Evolutionary conservation across 495 filamentous ascomycete genomes (phyloP).

Genomic region (Diplogelasinospora grovesii): DNA sequence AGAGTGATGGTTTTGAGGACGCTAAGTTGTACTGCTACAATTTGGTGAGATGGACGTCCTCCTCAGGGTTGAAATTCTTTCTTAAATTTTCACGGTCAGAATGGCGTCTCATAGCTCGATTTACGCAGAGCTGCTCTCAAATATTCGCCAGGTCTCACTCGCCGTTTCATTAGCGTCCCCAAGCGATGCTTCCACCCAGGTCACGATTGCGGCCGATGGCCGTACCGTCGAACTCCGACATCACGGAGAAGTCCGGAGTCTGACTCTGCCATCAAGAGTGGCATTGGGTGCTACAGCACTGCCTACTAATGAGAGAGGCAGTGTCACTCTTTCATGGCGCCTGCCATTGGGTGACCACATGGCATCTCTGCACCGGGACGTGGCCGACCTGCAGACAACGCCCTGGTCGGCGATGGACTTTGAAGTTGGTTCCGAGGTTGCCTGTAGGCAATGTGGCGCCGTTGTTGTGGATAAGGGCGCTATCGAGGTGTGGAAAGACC

Average conservation of each 20-base stretch:
- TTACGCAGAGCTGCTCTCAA: constrained; percentile 81
- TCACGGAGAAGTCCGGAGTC: constrained; percentile 43
- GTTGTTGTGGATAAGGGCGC: constrained; percentile 35
- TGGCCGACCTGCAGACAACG: constrained; percentile 6
- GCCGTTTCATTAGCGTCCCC: constrained; percentile 57
- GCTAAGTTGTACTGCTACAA: too few relatives aligned
- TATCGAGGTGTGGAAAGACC: constrained; percentile 75
- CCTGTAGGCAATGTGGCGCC: constrained; percentile 56
- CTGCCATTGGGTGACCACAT: constrained; percentile 45
- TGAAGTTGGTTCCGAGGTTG: constrained; percentile 43
- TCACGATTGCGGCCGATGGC: constrained; percentile 44
- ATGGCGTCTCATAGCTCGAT: constrained; percentile 33
- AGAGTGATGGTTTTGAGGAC: too few relatives aligned
- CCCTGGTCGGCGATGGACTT: constrained; percentile 74
- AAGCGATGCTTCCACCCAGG: constrained; percentile 38
- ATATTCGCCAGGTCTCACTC: constrained; percentile 79
- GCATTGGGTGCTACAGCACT: constrained; percentile 30
- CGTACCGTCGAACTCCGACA: constrained; percentile 46
- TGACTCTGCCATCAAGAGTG: constrained; percentile 63
- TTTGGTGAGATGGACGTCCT: too few relatives aligned
- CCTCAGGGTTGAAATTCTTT: too few relatives aligned
- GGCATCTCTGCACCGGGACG: constrained; percentile 24
- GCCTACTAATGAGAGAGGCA: constrained; percentile 24
- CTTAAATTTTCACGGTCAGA: too few relatives aligned
- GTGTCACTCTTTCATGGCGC: constrained; percentile 58